These are phyloP conservation scores for Phytophthora idaei DNA, from an alignment of 352 stramenopile genomes.

Conservation along the genomic window DNA sequence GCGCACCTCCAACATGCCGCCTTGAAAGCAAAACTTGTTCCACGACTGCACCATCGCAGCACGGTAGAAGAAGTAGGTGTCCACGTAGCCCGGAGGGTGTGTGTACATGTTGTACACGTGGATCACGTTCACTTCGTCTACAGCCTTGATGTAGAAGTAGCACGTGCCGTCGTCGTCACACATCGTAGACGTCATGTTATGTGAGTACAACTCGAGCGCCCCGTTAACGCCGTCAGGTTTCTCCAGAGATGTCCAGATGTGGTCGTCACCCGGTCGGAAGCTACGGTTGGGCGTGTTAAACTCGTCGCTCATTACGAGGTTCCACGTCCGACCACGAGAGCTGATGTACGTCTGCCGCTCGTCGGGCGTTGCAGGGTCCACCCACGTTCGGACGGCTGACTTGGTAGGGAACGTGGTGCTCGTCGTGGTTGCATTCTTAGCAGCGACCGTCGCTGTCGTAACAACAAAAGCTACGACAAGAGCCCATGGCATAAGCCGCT, in stretches of 20 bases:
- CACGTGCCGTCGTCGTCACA: slow-evolving; percentile 48
- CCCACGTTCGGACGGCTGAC: slow-evolving; percentile 42
- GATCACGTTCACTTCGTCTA: slow-evolving; percentile 37
- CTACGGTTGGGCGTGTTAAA: slow-evolving; percentile 58
- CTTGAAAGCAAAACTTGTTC: slow-evolving; percentile 96
- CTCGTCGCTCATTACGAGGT: slow-evolving; percentile 75
- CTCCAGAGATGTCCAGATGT: slow-evolving; percentile 86
- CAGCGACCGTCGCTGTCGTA: not conserved
- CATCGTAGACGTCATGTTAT: slow-evolving; percentile 65
- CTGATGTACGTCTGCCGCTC: slow-evolving; percentile 33
- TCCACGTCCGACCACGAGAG: slow-evolving; percentile 59
- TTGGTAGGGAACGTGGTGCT: slow-evolving; percentile 31
- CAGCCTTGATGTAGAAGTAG: slow-evolving; percentile 53
- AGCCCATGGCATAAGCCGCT: not conserved
- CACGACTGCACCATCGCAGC: slow-evolving; percentile 90
- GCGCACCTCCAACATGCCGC: slow-evolving; percentile 90
- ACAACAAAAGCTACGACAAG: slow-evolving; percentile 4
- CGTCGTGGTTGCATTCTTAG: slow-evolving; percentile 25
- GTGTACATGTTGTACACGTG: slow-evolving; percentile 70
- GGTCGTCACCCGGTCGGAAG: slow-evolving; percentile 90
- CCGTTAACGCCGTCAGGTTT: slow-evolving; percentile 74
- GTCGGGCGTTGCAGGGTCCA: slow-evolving; percentile 43
- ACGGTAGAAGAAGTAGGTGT: slow-evolving; percentile 47
- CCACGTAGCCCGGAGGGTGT: slow-evolving; percentile 36
- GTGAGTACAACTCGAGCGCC: slow-evolving; percentile 92